Conservation (phyloP, 78 protist species). For the Dictyostelium capitatum region DNA sequence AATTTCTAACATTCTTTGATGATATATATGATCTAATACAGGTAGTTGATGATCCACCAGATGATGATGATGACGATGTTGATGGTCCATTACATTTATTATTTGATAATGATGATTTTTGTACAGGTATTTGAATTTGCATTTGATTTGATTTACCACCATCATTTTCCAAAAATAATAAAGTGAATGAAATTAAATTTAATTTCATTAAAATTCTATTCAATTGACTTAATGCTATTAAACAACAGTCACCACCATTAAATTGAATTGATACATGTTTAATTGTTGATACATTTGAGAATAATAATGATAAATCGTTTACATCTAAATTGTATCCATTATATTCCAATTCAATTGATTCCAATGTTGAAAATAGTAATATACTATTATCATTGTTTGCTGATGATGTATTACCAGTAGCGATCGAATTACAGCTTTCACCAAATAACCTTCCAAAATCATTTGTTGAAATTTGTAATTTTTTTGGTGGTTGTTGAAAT, state of each 20-base stretch:
- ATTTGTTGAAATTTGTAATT: neutral
- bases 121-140: conserved; percentile 3
- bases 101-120: neutral
- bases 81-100: neutral
- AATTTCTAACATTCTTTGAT: neutral
- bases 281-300: neutral
- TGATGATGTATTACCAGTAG: neutral
- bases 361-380: conserved; percentile 9
- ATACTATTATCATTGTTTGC: neutral
- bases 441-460: neutral
- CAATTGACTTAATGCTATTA: neutral
- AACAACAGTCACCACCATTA: conserved; percentile 14
- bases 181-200: neutral
- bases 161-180: conserved; percentile 2
- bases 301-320: neutral
- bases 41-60: neutral
- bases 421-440: neutral
- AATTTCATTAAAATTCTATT: neutral
- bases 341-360: neutral
- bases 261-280: neutral
- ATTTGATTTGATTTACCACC: conserved; percentile 15
- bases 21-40: conserved; percentile 11
- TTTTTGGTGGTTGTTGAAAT: conserved; percentile 4
- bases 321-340: neutral
- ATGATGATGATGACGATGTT: neutral